Conservation (phyloP, 331 rosid species). For the Quercus phellos region DNA sequence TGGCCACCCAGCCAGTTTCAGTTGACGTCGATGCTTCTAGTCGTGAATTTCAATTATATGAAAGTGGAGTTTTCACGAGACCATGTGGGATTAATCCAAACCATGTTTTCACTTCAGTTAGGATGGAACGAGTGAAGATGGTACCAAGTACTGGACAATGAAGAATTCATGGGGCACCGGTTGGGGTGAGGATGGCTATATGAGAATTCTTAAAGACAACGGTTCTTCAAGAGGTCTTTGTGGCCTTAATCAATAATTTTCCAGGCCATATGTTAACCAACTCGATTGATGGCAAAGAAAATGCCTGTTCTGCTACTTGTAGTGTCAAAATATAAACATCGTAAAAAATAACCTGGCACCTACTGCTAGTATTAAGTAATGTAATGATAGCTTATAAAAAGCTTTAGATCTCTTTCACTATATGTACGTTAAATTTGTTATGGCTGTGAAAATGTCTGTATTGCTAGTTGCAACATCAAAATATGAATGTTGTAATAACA, state of each 20-base stretch:
- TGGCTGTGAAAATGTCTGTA: neutral
- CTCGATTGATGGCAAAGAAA: too few relatives aligned
- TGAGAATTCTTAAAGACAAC: constrained; percentile 5
- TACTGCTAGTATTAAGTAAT: too few relatives aligned
- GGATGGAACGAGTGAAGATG: constrained; percentile 28
- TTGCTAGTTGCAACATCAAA: too few relatives aligned
- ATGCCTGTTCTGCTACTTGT: too few relatives aligned
- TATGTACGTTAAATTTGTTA: neutral
- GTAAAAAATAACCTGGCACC: too few relatives aligned
- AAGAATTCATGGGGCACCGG: constrained; percentile 29
- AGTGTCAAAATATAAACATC: too few relatives aligned
- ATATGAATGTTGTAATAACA: too few relatives aligned
- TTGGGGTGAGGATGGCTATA: constrained; percentile 34
- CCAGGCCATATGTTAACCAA: neutral
- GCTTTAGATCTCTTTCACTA: neutral
- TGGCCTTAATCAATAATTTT: constrained; percentile 19
- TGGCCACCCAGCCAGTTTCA: constrained; percentile 27
- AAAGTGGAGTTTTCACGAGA: constrained; percentile 20
- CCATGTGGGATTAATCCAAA: neutral
- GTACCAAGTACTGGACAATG: constrained; percentile 22
- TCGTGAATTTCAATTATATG: neutral
- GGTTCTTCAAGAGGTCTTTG: constrained; percentile 16
- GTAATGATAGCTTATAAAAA: neutral
- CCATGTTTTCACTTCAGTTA: constrained; percentile 30
- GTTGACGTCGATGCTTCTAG: neutral